Base-by-base conservation (phyloP, 2,329 filamentous ascomycete genomes). In the Claviceps africana region DNA sequence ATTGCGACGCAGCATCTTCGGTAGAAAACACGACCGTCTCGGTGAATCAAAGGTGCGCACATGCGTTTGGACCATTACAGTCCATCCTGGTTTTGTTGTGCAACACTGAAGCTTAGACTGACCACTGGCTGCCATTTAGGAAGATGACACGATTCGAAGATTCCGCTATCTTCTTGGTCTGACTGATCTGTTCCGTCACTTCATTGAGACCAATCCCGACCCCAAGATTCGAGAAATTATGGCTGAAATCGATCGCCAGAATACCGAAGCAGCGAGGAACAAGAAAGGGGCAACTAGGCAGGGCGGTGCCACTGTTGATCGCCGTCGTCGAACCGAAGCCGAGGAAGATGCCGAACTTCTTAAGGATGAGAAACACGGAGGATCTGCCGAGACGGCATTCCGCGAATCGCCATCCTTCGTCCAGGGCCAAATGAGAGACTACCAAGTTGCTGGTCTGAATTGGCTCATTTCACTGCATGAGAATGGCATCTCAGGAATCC, bases 381-480 rank as follows among this genome's bases (percentile, higher is more conserved):
- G 86, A 53, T 83, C 87, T 51, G 86, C 88, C 33, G 86, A 93
- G 65, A 94, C 87, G 0, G 83, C 95, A 37, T 98, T 98, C 69
- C 82, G 91, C 55, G 93, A 97, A 55, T 97, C 91, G 2, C 93
- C 93, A 13, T 70, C 83, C n/a, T 98, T 87, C 65, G 83, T 98
- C 56, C 72, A 95, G 17, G 86, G 93, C 45, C 74, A 79, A 53
- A 96, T 98, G 88, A 83, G 93, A 64, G 93, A 98, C 67, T 98
- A 98, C 69, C 93, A 98, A 67, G 76, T 98, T 60, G 86, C 88
- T 35, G 93, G 93, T 58, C 75, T 98, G 59, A 98, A 98, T 68
- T 98, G 93, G 93, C 78, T 98, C 46, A 89, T 98, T 60, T 97
- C 90, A 13, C 77, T 98, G 6, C 93, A 98, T 62, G 93, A 98